These are phyloP conservation scores for Fagopyrum esculentum DNA, from an alignment of 148 eudicot genomes.

Conservation along the genomic window DNA sequence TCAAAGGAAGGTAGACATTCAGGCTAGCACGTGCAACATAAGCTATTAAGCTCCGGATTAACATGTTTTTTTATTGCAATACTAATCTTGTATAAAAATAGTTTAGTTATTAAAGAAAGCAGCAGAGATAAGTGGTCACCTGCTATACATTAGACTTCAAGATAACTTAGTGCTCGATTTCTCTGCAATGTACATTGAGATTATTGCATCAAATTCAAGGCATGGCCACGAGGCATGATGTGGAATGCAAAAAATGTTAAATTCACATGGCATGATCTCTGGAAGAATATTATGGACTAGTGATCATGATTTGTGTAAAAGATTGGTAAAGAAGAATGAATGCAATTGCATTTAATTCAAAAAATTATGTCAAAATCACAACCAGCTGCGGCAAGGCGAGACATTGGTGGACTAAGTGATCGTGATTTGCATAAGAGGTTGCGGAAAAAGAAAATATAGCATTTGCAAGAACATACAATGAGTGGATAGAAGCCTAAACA, in stretches of 20 bases:
- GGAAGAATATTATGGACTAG: too few species aligned
- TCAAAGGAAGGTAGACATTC: not conserved
- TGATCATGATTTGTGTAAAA: too few species aligned
- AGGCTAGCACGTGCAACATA: not conserved
- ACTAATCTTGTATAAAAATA: not conserved
- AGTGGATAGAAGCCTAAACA: not conserved
- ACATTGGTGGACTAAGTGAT: not conserved
- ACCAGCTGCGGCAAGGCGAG: not conserved
- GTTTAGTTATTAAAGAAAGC: not conserved
- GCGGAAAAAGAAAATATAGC: not conserved
- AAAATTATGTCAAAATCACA: not conserved
- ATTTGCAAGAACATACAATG: not conserved
- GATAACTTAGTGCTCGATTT: conserved; percentile 2
- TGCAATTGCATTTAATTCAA: not conserved
- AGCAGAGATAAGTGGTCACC: not conserved
- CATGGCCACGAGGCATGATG: not conserved
- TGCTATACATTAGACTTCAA: conserved; percentile 4
- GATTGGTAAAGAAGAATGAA: not conserved
- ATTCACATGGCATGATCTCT: not conserved
- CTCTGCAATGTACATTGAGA: not conserved
- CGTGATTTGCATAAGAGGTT: not conserved
- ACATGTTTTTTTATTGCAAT: not conserved
- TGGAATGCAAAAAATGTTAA: not conserved
- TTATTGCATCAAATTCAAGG: not conserved
- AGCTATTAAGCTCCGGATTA: not conserved